Evolutionary conservation across 1,284 basidiomycete genomes (phyloP), one percentile per base, ranked within the genome.

Genomic region (Trichosporon coremiiforme): DNA sequence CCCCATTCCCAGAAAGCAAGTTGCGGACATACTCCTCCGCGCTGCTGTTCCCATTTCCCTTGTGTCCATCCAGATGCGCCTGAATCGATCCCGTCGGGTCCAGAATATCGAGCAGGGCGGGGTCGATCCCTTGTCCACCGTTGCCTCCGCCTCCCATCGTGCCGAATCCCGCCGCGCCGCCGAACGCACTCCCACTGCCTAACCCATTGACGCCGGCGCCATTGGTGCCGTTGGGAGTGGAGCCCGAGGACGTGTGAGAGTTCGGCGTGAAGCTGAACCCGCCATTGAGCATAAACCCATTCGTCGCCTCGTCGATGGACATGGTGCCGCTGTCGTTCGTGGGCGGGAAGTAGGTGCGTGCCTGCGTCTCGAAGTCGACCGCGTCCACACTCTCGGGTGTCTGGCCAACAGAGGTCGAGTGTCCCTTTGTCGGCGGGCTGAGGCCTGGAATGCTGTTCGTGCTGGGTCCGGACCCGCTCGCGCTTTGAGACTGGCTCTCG

Each of bases 361-460:
- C 62, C 60, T 66, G 62, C 2, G 64, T 65, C 63, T 65, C 60
- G 8, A 35, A 15, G 29, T 69, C 71, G 38, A 68, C 64, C 0
- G 63, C 67, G 9, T 69, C 70, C 7, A 71, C 55, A 20, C 68
- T 69, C 29, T 73, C 72, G 10, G 72, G 72, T 1, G 69, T 73
- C 13, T 69, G 68, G 2, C 72, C 72, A 9, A 70, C 10, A 2
- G 70, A 71, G 4, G 47, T 25, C 25, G 33, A 22, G 63, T 33
- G 8, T 62, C 22, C 64, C 65, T 10, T 47, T 50, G 7, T 25
- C 25, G 47, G 47, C 5, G 67, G 50, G 8, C 50, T 50, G 5
- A 60, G 63, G 2, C 63, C 64, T 0, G 67, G 50, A 17, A 36
- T 41, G 13, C 62, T 64, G 2, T 62, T 55, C 22, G 53, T 9